A percentile compares a stretch with the other conserved stretches of the same genome.
phyloP scores from a whole-genome alignment of 306 rosid species.

The Quercus mongolica region DNA sequence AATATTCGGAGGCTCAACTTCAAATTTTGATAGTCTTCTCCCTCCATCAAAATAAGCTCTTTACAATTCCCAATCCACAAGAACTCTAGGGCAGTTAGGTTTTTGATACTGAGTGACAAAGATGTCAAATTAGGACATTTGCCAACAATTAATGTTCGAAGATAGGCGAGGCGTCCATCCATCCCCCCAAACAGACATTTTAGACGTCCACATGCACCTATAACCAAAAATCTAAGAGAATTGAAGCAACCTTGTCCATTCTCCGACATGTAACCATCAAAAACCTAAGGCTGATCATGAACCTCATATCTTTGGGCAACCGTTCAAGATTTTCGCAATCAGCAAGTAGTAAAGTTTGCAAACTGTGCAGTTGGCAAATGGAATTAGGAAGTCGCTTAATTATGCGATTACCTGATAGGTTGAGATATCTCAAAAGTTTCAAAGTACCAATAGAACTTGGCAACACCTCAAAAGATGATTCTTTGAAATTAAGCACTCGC shows the following conservation, averaged over 20 bases:
- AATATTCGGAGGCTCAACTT: neutral
- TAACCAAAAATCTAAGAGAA: slow-evolving; percentile 1
- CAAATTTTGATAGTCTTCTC: neutral
- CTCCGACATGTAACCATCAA: slow-evolving; percentile 9
- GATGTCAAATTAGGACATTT: slow-evolving; percentile 2
- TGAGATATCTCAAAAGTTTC: too few species aligned
- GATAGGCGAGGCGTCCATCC: neutral
- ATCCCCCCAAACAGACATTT: slow-evolving; percentile 7
- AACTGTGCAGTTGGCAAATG: too few species aligned
- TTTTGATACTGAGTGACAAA: slow-evolving; percentile 10
- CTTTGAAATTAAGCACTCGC: too few species aligned
- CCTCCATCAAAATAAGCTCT: neutral
- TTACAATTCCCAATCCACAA: neutral
- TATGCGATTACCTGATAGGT: too few species aligned
- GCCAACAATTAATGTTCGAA: neutral
- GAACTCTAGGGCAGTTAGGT: slow-evolving; percentile 14
- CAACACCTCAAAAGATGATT: too few species aligned
- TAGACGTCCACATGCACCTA: slow-evolving; percentile 14
- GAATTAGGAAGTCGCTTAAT: too few species aligned
- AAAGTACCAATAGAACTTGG: too few species aligned
- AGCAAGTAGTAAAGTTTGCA: too few species aligned
- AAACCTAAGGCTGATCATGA: too few species aligned
- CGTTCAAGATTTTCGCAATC: too few species aligned
- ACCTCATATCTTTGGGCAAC: too few species aligned
- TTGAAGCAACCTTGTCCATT: slow-evolving; percentile 9